phyloP scores from a whole-genome alignment of 257 asterid genomes.

The Capsicum baccatum region DNA sequence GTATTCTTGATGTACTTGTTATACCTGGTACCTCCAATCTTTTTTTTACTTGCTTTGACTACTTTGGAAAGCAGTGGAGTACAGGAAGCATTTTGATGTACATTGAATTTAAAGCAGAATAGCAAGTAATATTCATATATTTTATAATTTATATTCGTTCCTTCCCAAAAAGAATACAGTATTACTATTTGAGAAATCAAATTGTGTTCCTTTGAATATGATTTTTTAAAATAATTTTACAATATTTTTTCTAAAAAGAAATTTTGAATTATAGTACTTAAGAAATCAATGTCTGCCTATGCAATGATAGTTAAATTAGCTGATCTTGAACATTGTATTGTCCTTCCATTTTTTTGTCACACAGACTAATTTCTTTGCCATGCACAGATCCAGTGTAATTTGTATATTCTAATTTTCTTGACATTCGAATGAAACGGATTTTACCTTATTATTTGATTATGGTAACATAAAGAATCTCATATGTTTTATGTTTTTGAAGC shows the following conservation, averaged over 20 bases:
- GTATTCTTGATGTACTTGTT: slow-evolving; percentile 26
- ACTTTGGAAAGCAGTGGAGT: slow-evolving; percentile 12
- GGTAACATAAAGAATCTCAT: neutral
- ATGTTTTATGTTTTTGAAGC: neutral
- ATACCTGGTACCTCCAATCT: neutral
- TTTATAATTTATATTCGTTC: slow-evolving; percentile 15
- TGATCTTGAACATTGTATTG: neutral
- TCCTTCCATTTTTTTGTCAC: neutral
- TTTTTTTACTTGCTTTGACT: neutral
- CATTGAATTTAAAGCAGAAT: neutral
- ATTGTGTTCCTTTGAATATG: neutral
- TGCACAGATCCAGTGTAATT: neutral
- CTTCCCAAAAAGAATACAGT: neutral
- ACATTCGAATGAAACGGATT: neutral
- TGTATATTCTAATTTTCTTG: neutral
- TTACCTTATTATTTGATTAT: neutral
- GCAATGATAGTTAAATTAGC: neutral
- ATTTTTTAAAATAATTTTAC: neutral
- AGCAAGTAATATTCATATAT: neutral
- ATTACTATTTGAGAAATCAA: slow-evolving; percentile 9
- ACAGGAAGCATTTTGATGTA: slow-evolving; percentile 16
- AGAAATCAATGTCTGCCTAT: neutral
- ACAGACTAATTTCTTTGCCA: neutral
- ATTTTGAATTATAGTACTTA: neutral
- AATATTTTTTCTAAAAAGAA: neutral